A percentile compares a stretch with the other conserved stretches of the same genome.
Conservation (phyloP, 345 rosid species). For the Rubroshorea leprosula region DNA sequence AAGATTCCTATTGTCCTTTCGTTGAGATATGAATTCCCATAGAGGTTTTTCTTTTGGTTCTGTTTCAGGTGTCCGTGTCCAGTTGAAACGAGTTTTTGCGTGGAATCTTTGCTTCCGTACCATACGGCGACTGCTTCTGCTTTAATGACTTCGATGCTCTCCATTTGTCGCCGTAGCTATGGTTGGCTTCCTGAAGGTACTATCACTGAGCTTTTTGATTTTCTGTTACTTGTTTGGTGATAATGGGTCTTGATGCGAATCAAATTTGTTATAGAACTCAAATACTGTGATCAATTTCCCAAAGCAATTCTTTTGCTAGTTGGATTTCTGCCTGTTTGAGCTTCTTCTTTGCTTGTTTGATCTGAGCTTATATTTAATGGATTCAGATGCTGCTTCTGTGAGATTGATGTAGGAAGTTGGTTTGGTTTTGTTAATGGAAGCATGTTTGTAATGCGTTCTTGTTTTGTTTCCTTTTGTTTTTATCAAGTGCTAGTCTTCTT, state of each 20-base stretch:
- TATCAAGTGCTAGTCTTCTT: neutral
- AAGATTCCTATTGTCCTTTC: neutral
- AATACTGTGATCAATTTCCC: no score
- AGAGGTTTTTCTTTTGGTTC: no score
- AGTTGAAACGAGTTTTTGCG: slow-evolving; percentile 60
- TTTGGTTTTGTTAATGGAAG: neutral
- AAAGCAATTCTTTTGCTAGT: no score
- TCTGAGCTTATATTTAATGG: no score
- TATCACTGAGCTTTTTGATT: neutral
- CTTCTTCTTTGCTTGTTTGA: no score
- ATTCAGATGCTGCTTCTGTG: no score
- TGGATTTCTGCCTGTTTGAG: no score
- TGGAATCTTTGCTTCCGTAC: slow-evolving; percentile 84
- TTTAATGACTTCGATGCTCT: slow-evolving; percentile 87
- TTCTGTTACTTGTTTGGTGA: neutral
- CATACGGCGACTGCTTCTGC: slow-evolving; percentile 91
- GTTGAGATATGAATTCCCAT: neutral
- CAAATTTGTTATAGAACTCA: no score
- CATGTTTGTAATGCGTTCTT: slow-evolving; percentile 1
- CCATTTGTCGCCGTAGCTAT: slow-evolving; percentile 46
- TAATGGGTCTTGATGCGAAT: neutral
- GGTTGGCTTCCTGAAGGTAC: slow-evolving; percentile 85
- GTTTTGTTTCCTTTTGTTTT: neutral
- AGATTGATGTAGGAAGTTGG: neutral
- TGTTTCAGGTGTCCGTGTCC: no score